A percentile compares a stretch with the other conserved stretches of the same genome.
Evolutionary conservation across 1,284 basidiomycete species (phyloP).

Genomic region (Ceratobasidium papillatum): DNA sequence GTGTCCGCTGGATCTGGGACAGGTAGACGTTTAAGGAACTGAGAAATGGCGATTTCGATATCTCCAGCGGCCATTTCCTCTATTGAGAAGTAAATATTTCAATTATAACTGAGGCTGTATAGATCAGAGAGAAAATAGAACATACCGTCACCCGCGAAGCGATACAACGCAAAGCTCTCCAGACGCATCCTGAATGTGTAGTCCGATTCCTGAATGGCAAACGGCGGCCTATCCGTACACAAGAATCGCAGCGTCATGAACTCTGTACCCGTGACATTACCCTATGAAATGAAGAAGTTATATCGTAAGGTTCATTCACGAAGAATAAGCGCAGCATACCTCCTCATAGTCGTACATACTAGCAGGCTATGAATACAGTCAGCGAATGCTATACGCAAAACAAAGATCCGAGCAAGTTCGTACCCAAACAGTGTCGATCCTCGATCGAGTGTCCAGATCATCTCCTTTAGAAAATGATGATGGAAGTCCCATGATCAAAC

Average conservation of each 20-base stretch:
- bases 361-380: conserved; percentile 5
- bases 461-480: conserved; percentile 64
- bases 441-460: conserved; percentile 55
- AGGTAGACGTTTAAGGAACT: conserved; percentile 18
- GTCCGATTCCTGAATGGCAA: conserved; percentile 1
- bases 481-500: conserved; percentile 65
- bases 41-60: conserved; percentile 21
- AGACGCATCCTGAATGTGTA: conserved; percentile 20
- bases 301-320: not conserved
- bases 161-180: conserved; percentile 29
- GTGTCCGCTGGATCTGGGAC: conserved; percentile 8
- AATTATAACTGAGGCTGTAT: not conserved
- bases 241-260: conserved; percentile 32
- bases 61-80: conserved; percentile 19
- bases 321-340: not conserved
- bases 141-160: conserved; percentile 23
- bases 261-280: not conserved
- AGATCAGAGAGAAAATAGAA: not conserved
- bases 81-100: not conserved
- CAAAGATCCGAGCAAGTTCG: not conserved
- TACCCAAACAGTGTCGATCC: conserved; percentile 35
- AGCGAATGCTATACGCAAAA: not conserved
- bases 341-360: conserved; percentile 18
- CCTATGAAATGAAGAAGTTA: not conserved
- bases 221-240: conserved; percentile 20